A percentile compares a stretch with the other conserved stretches of the same genome.
Conservation (phyloP, 495 filamentous ascomycete genomes). For the Penicillium nucicola region DNA sequence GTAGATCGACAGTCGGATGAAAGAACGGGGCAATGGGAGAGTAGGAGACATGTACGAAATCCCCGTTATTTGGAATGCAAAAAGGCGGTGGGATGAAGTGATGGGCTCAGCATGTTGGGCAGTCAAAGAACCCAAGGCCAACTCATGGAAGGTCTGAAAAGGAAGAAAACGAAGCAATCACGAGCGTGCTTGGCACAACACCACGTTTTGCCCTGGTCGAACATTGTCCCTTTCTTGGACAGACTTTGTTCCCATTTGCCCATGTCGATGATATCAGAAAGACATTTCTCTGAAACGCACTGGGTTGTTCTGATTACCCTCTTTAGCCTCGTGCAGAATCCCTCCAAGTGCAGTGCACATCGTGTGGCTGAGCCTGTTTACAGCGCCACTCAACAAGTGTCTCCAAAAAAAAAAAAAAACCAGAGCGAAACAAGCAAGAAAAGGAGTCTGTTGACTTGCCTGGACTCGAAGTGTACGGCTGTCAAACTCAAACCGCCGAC, state of each 20-base stretch:
- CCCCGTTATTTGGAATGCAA: not conserved
- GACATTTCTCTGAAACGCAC: not conserved
- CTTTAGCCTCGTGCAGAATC: slow-evolving; percentile 17
- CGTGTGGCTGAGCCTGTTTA: slow-evolving; percentile 13
- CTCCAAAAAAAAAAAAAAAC: not conserved
- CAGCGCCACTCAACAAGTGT: slow-evolving; percentile 10
- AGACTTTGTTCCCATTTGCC: no score
- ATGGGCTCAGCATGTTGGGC: not conserved
- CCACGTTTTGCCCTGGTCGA: no score
- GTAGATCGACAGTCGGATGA: not conserved
- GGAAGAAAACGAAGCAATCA: not conserved
- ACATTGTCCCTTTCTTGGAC: no score
- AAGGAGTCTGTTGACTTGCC: no score
- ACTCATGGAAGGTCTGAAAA: not conserved
- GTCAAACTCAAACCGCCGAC: slow-evolving; percentile 12
- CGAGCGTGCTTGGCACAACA: slow-evolving; percentile 1
- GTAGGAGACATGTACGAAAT: not conserved
- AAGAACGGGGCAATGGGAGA: not conserved
- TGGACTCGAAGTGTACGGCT: not conserved
- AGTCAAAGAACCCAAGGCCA: slow-evolving; percentile 1
- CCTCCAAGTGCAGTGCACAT: not conserved
- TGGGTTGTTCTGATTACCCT: slow-evolving; percentile 2
- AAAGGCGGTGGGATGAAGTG: not conserved
- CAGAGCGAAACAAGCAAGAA: not conserved
- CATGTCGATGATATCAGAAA: not conserved